These are phyloP conservation scores for Xylariaceae sp. DNA, from an alignment of 2,329 filamentous ascomycete species.

Conservation along the genomic window DNA sequence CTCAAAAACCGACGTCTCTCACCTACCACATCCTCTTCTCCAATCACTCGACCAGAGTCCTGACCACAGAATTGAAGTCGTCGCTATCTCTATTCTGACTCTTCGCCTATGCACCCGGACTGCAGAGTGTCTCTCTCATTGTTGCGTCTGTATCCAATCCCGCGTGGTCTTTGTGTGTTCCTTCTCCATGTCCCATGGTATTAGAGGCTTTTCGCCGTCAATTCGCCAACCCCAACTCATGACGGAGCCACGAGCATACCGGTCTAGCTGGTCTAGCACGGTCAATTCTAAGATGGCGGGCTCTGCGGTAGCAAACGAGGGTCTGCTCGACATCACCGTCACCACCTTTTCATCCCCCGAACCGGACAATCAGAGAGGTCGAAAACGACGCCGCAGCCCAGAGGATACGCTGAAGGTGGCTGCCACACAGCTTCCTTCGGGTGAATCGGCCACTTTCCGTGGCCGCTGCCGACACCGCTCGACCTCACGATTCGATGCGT, in stretches of 20 bases:
- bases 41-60: too few species aligned
- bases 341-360: constrained; percentile 22
- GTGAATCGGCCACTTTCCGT: constrained; percentile 32
- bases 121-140: too few species aligned
- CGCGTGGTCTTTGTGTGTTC: too few species aligned
- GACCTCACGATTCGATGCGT: constrained; percentile 23
- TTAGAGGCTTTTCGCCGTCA: too few species aligned
- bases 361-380: constrained; percentile 27
- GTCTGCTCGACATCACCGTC: constrained; percentile 17
- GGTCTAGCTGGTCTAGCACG: neutral
- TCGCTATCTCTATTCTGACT: too few species aligned
- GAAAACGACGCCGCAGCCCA: constrained; percentile 29
- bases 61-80: too few species aligned
- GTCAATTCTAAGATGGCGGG: constrained; percentile 15
- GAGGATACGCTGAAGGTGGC: constrained; percentile 17
- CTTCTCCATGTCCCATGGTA: too few species aligned
- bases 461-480: constrained; percentile 34
- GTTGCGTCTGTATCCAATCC: too few species aligned
- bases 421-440: constrained; percentile 23
- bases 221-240: too few species aligned
- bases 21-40: too few species aligned
- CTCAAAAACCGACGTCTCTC: too few species aligned
- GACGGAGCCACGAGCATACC: neutral
- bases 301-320: constrained; percentile 13
- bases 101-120: too few species aligned